Evolutionary conservation across 371 early-diverging fungal genomes (phyloP).

Genomic region (Haplosporangium sp.): DNA sequence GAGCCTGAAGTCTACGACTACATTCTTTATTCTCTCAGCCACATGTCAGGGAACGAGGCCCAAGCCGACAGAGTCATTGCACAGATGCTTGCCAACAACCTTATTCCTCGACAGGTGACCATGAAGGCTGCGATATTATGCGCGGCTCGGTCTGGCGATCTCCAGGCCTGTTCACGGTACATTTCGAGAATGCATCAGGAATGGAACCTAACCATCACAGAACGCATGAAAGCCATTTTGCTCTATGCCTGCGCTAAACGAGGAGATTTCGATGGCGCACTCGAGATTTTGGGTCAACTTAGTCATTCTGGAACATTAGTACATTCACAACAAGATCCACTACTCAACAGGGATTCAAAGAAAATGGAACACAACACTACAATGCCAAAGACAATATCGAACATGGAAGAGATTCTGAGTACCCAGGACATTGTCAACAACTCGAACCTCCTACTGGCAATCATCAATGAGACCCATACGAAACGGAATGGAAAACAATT

Average conservation of each 20-base stretch:
- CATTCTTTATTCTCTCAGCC: slow-evolving; percentile 26
- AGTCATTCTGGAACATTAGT: slow-evolving; percentile 19
- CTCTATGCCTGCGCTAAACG: slow-evolving; percentile 50
- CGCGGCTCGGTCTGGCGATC: slow-evolving; percentile 44
- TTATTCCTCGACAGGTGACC: slow-evolving; percentile 36
- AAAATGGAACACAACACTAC: not conserved
- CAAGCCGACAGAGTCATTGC: slow-evolving; percentile 21
- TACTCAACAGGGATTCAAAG: too few species aligned
- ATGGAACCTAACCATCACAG: slow-evolving; percentile 28
- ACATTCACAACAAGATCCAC: not conserved
- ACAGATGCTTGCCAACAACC: slow-evolving; percentile 32
- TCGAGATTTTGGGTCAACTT: slow-evolving; percentile 40
- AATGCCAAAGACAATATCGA: not conserved
- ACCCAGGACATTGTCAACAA: slow-evolving; percentile 25
- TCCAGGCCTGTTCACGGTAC: slow-evolving; percentile 35
- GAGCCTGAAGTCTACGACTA: slow-evolving; percentile 36
- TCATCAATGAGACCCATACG: slow-evolving; percentile 36
- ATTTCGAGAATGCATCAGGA: slow-evolving; percentile 42
- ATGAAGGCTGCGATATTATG: slow-evolving; percentile 47
- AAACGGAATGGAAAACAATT: slow-evolving; percentile 11
- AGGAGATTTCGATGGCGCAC: slow-evolving; percentile 42
- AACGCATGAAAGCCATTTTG: slow-evolving; percentile 47
- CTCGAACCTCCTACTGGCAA: slow-evolving; percentile 37
- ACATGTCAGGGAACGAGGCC: slow-evolving; percentile 19
- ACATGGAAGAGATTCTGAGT: slow-evolving; percentile 13